Base-by-base conservation (phyloP, 306 rosid species). In the Gastrolobium bilobum region DNA sequence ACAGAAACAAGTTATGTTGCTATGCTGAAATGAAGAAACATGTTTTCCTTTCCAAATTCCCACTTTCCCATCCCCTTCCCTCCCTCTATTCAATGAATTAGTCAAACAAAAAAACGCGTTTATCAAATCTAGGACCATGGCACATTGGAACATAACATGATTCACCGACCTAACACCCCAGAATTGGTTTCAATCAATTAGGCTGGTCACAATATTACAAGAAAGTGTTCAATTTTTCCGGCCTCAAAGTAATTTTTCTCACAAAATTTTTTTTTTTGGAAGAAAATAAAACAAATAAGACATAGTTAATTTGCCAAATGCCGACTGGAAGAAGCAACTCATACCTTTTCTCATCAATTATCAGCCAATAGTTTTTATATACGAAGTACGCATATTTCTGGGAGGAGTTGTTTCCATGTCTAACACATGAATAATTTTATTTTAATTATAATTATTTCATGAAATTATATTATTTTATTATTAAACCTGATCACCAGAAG, bases 181-280 rank as follows among this genome's bases (percentile, higher is more conserved):
- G 29, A 48, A 31, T 53, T 65, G 7, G 44, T 29, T 38, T 42
- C 26, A 10, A 31, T 39, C 67, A 40, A 77, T 13, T 51, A 42
- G 13, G 48, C 0, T 63, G 10, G 57, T 46, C 34, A 71, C 83
- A 71, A 71, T 60, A 61, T 71, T 71, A 59, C 83, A 79, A 71
- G 1, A 71, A 2, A 1, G 46, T 8, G 4, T 61, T 79, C 83
- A 71, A 79, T 4, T 29, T 61, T 71, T 29, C 37, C 47, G 73
- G 83, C 78, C 78, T 54, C 4, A 2, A 4, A 4, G 10, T 40
- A 38, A 52, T 76, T 4, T 42, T 48, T 29, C 1, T 35, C 51
- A 10, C 39, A 20, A 63, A 3, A n/a, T n/a, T n/a, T n/a, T n/a
- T n/a, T n/a, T n/a, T n/a, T n/a, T 61, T 60, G 39, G 44, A 58